These are phyloP conservation scores for Mycena vulgaris DNA, from an alignment of 768 basidiomycete species.

Conservation along the genomic window DNA sequence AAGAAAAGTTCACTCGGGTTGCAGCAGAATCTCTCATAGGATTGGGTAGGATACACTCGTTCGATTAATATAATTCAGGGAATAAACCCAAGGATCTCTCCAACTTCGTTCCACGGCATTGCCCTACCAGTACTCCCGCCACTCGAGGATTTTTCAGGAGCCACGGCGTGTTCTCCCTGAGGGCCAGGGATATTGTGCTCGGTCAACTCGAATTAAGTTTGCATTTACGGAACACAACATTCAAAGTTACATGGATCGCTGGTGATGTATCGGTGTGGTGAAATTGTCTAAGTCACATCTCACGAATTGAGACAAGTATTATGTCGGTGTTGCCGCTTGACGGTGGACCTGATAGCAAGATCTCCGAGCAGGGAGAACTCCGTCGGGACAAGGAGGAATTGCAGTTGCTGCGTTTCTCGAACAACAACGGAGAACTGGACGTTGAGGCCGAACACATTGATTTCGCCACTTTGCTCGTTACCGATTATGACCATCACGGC, in stretches of 20 bases:
- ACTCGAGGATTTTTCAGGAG: too few species aligned
- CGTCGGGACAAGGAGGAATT: conserved; percentile 8
- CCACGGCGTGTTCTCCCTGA: too few species aligned
- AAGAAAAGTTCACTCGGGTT: conserved; percentile 51
- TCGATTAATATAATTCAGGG: not conserved
- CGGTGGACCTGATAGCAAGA: not conserved
- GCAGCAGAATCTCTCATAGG: conserved; percentile 37
- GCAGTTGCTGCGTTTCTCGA: not conserved
- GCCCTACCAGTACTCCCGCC: too few species aligned
- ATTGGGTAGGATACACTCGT: not conserved
- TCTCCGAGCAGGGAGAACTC: conserved; percentile 37
- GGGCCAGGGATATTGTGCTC: too few species aligned
- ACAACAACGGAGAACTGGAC: not conserved
- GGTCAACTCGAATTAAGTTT: too few species aligned
- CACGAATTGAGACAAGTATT: not conserved
- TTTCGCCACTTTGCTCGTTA: not conserved
- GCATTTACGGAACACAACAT: too few species aligned
- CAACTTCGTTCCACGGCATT: too few species aligned
- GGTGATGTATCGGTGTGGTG: too few species aligned
- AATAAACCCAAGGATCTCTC: too few species aligned
- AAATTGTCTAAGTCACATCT: too few species aligned
- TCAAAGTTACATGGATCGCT: too few species aligned
- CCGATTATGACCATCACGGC: conserved; percentile 45
- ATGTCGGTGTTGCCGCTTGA: conserved; percentile 5
- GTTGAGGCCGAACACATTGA: not conserved